A percentile compares a stretch with the other conserved stretches of the same genome.
These are phyloP conservation scores for Coemansia sp. DNA, from an alignment of 192 early-diverging fungal genomes.

Conservation along the genomic window DNA sequence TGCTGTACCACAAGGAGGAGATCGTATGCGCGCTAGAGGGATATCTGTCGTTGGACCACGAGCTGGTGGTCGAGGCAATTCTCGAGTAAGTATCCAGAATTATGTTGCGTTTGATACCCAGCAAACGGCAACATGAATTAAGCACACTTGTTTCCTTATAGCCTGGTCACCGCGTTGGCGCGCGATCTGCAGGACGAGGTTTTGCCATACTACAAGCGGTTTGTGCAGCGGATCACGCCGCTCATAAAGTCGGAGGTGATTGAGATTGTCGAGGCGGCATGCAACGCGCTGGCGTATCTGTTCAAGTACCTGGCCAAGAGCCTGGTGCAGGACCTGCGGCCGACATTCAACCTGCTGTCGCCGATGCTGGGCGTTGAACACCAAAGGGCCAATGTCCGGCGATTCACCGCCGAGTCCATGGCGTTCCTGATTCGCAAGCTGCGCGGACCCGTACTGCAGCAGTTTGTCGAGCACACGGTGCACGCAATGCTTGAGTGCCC, in stretches of 20 bases:
- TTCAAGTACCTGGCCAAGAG: constrained; percentile 83
- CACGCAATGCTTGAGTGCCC: constrained; percentile 36
- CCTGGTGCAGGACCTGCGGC: constrained; percentile 63
- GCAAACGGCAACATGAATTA: background rate
- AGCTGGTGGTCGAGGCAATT: constrained; percentile 72
- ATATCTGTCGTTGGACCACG: constrained; percentile 59
- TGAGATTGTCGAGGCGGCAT: constrained; percentile 75
- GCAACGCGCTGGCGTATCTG: constrained; percentile 83
- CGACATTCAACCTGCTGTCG: constrained; percentile 73
- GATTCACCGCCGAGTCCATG: constrained; percentile 90
- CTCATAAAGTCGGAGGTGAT: constrained; percentile 65
- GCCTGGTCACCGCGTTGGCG: constrained; percentile 75
- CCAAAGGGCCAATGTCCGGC: constrained; percentile 72
- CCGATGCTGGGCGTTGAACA: constrained; percentile 66
- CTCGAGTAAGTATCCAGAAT: constrained; percentile 61
- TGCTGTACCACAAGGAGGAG: constrained; percentile 84
- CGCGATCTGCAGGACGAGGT: constrained; percentile 93
- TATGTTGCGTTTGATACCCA: background rate
- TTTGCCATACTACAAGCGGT: constrained; percentile 64
- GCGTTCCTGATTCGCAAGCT: constrained; percentile 83
- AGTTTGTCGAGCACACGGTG: constrained; percentile 62
- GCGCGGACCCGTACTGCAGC: constrained; percentile 55
- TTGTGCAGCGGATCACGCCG: constrained; percentile 64
- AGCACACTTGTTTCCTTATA: constrained; percentile 2
- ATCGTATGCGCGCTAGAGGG: constrained; percentile 66